Conservation (phyloP, 1,284 basidiomycete species). For the Nidula niveotomentosa region DNA sequence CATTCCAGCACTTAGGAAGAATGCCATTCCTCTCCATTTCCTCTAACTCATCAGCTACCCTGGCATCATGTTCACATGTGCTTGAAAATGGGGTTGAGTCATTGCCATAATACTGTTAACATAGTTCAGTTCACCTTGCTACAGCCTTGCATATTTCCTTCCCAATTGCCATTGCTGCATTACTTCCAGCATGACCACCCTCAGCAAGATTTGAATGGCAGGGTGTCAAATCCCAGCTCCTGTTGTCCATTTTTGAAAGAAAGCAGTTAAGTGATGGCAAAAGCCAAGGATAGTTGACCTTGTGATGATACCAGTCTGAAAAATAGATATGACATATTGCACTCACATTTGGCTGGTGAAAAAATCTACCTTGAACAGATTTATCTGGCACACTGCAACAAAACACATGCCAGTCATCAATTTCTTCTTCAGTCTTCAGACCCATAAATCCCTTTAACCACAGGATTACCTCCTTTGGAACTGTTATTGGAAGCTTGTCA, state of each 20-base stretch:
- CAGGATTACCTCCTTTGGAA: too few species aligned
- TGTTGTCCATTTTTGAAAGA: slow-evolving; percentile 3
- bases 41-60: neutral
- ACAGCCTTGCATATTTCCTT: slow-evolving; percentile 1
- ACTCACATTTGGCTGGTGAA: too few species aligned
- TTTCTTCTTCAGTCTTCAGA: too few species aligned
- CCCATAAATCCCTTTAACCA: too few species aligned
- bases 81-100: neutral
- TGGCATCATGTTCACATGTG: neutral
- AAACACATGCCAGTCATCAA: too few species aligned
- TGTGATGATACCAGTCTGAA: slow-evolving; percentile 8
- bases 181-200: slow-evolving; percentile 2
- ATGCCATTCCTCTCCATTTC: neutral
- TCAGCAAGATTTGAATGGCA: slow-evolving; percentile 5
- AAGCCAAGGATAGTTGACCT: slow-evolving; percentile 6
- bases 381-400: too few species aligned
- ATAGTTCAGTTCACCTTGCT: slow-evolving; percentile 3
- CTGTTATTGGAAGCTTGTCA: too few species aligned
- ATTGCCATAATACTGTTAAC: neutral
- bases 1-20: neutral
- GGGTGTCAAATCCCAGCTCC: slow-evolving; percentile 5
- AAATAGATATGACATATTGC: too few species aligned
- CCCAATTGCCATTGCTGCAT: neutral
- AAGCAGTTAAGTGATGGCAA: slow-evolving; percentile 4
- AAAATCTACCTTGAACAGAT: too few species aligned